Base-by-base conservation (phyloP, 169 alveolate species). In the Eimeria acervulina region DNA sequence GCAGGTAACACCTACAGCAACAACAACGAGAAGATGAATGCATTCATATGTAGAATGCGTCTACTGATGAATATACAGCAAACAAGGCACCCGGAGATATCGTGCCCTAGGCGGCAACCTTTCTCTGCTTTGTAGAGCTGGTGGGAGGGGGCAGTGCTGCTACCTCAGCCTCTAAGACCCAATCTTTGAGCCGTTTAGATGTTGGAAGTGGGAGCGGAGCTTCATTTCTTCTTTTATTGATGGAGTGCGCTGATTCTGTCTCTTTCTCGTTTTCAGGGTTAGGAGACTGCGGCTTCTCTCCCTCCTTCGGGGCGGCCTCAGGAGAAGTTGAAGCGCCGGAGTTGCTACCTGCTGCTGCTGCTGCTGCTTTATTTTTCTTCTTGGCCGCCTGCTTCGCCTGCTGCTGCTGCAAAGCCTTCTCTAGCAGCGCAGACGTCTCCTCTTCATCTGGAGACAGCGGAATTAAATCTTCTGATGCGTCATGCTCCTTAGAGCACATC, bases 371-470 rank as follows among this genome's bases (percentile, higher is more conserved):
- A 7, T n/a, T 68, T n/a, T 44, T 42, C 66, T 44, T 38, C 85
- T 61, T 55, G 83, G 33, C n/a, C 47, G 80, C 91, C 40, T 55
- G 80, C 52, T 92, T 92, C 6, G 95, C 95, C 31, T 74, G 78
- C 95, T 90, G 81, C 80, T 51, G 70, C 31, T 66, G 84, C 23
- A 70, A 28, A 4, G 91, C 89, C 68, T 63, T 68, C 15, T 55
- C 95, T 7, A 72, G 55, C 84, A 95, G 44, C n/a, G 12, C 59
- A 42, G 61, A 81, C 0, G 70, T 63, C 68, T 85, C 95, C 55
- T 95, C 94, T 26, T 88, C 96, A 51, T 87, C 88, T 28, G 96
- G 96, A 44, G 83, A 47, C 10, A 95, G 93, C 7, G 96, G 95
- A 38, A 95, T 74, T 21, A 95, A 51, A 31, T 95, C 96, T 40